Evolutionary conservation across 2,329 filamentous ascomycete species (phyloP).

Genomic region (Colletotrichum costaricense): DNA sequence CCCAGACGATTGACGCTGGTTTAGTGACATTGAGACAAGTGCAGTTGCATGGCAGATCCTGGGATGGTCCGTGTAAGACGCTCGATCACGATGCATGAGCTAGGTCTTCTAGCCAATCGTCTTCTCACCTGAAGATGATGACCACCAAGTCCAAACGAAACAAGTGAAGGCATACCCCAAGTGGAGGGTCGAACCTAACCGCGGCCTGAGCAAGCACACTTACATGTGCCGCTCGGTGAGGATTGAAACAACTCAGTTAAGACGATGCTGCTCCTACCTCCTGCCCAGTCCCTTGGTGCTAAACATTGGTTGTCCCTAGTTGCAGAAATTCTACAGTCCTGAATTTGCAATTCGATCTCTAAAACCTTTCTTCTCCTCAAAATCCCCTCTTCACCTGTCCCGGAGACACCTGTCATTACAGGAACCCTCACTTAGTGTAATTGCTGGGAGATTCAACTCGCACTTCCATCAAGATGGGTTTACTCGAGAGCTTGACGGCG

Average conservation of each 20-base stretch:
- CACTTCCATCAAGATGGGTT: conserved; percentile 16
- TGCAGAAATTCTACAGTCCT: background rate
- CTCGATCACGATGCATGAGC: conserved; percentile 19
- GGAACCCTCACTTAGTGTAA: background rate
- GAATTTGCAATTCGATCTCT: background rate
- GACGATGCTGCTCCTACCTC: conserved; percentile 29
- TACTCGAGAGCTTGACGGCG: conserved; percentile 19
- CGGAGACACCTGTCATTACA: conserved; percentile 1
- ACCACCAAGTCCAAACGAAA: conserved; percentile 19
- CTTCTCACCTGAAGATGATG: background rate
- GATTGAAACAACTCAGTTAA: conserved; percentile 29
- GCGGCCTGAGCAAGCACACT: conserved; percentile 19
- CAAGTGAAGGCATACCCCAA: conserved; percentile 24
- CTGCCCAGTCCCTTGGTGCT: background rate
- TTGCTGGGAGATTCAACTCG: background rate
- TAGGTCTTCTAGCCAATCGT: conserved; percentile 17
- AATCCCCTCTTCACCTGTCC: background rate
- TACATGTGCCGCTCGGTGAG: conserved; percentile 34
- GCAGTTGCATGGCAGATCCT: conserved; percentile 16
- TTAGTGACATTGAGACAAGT: background rate
- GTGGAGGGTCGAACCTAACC: conserved; percentile 21
- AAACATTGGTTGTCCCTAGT: background rate
- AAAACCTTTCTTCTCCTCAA: background rate
- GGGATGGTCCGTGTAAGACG: conserved; percentile 8
- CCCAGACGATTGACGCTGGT: background rate